Evolutionary conservation across 2,329 filamentous ascomycete species (phyloP), one percentile per base, ranked within the genome.

Genomic region (Curvularia sp.): DNA sequence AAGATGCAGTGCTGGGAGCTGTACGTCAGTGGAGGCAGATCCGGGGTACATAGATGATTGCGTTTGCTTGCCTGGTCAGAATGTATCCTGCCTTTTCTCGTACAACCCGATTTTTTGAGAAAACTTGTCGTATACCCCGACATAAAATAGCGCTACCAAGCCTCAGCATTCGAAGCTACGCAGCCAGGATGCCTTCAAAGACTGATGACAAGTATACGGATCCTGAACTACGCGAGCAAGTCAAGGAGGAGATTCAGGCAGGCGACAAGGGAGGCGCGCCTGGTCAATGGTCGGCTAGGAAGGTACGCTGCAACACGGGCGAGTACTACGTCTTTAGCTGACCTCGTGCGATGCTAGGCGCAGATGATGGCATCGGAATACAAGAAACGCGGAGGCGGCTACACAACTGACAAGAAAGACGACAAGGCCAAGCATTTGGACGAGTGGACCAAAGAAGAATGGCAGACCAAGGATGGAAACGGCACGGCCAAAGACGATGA

Each of bases 251-350:
- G 60, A 75, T 83, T 46, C 75, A 82, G 46, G 62, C 76, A 4
- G 62, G 76, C 43, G 80, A 81, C 60, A 83, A 83, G 60, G 81
- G 80, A 38, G 80, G 80, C 9, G 77, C 77, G 33, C 80, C 81
- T 13, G 80, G 81, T 2, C 79, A 83, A 74, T 82, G 81, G 81
- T 80, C 79, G 46, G 81, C 81, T 3, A 73, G 80, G 28, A 83
- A 82, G 72, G 80, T 79, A 62, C 28, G 42, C 30, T 24, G 38
- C 5, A 9, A 33, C 12, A n/a, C 15, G 5, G 4, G 38, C 20
- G 24, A 30, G 24, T 31, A 22, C 26, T 9, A 9, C 28, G 4
- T 18, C 28, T 44, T 53, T 53, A 49, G 26, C 48, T 41, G 33
- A 58, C 39, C 7, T 5, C 5, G 24, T 12, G 15, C 20, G 18